These are phyloP conservation scores for Poa annua DNA, from an alignment of 176 grass and related monocot genomes.

Conservation along the genomic window DNA sequence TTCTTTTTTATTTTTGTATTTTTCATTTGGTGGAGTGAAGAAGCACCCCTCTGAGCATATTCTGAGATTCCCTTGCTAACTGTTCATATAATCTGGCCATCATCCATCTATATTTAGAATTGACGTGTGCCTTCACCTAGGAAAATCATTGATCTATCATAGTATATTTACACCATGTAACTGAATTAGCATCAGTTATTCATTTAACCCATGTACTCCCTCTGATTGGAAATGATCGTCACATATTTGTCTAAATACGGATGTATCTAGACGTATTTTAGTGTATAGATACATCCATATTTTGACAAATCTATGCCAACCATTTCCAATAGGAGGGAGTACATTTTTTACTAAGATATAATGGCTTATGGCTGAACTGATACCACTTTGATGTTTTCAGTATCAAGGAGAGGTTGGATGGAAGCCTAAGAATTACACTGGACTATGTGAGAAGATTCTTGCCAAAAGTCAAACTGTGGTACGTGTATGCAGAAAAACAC, in stretches of 20 bases:
- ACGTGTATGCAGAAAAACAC: conserved; percentile 43
- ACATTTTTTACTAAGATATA: conserved; percentile 8
- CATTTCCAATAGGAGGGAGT: too few relatives aligned
- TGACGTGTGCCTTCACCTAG: conserved; percentile 12
- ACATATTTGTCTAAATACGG: too few relatives aligned
- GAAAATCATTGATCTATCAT: conserved; percentile 16
- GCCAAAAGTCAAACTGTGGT: conserved; percentile 99
- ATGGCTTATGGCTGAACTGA: conserved; percentile 33
- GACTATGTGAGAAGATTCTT: conserved; percentile 94
- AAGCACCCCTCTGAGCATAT: conserved; percentile 17
- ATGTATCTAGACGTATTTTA: too few relatives aligned
- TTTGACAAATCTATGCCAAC: too few relatives aligned
- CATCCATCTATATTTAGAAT: conserved; percentile 2
- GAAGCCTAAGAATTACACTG: conserved; percentile 86
- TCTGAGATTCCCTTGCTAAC: conserved; percentile 8
- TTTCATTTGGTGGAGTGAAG: conserved; percentile 28
- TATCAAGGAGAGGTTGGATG: conserved; percentile 96
- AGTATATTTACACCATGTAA: background rate
- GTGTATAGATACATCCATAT: too few relatives aligned
- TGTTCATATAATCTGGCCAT: background rate
- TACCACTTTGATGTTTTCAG: conserved; percentile 57
- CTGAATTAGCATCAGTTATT: background rate
- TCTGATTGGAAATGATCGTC: too few relatives aligned
- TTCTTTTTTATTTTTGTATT: conserved; percentile 9
- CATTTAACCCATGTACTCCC: background rate